Conservation (phyloP, 441 rosid genomes). For the Omphalea diandra region DNA sequence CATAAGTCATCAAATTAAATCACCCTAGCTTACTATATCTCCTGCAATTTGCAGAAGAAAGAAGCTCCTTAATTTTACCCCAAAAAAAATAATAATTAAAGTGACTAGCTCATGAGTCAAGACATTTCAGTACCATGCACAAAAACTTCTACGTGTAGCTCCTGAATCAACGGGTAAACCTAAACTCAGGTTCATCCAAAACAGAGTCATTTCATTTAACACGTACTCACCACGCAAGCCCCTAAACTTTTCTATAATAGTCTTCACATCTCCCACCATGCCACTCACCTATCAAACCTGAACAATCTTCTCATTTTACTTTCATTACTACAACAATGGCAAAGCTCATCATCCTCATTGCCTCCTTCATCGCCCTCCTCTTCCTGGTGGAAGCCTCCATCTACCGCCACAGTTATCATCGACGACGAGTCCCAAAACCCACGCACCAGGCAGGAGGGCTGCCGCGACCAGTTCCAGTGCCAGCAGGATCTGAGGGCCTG, state of each 20-base stretch:
- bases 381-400: slow-evolving; percentile 29
- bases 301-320: background rate
- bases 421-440: background rate
- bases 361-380: slow-evolving; percentile 20
- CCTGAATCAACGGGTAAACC: background rate
- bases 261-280: background rate
- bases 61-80: no score
- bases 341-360: slow-evolving; percentile 25
- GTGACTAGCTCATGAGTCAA: no score
- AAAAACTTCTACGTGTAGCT: background rate
- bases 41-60: no score
- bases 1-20: no score
- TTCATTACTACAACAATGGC: slow-evolving; percentile 19
- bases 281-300: background rate
- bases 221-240: slow-evolving; percentile 14
- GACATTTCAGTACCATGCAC: no score
- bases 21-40: no score
- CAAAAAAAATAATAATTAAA: no score
- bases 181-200: background rate
- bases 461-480: background rate
- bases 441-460: background rate
- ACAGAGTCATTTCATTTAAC: background rate
- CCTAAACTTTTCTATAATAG: background rate
- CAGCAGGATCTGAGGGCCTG: slow-evolving; percentile 7
- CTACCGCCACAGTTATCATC: slow-evolving; percentile 13